Evolutionary conservation across 306 rosid species (phyloP).

Genomic region (Chamaecrista fasciculata): DNA sequence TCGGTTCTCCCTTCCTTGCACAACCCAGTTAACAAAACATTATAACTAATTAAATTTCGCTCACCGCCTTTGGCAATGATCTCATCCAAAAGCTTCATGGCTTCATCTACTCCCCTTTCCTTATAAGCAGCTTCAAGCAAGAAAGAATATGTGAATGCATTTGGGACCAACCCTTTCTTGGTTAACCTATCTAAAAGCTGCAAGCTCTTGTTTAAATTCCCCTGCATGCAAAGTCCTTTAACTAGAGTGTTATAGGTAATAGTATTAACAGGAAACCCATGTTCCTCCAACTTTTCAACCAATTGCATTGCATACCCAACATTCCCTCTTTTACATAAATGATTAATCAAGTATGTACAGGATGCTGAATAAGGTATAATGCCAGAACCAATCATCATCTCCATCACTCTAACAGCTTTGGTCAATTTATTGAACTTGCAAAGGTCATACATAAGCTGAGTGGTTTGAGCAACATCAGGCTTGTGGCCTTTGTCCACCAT

Average conservation of each 20-base stretch:
- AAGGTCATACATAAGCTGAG: conserved; percentile 85
- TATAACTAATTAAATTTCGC: conserved; percentile 81
- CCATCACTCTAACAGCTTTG: conserved; percentile 70
- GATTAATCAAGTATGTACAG: conserved; percentile 60
- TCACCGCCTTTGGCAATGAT: conserved; percentile 81
- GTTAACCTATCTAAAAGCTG: conserved; percentile 67
- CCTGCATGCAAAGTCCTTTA: conserved; percentile 76
- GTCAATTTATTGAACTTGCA: conserved; percentile 66
- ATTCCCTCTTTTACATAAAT: conserved; percentile 71
- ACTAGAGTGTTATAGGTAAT: conserved; percentile 77
- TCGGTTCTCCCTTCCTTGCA: conserved; percentile 90
- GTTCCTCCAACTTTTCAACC: conserved; percentile 81
- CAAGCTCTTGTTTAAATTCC: conserved; percentile 67
- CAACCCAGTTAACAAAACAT: conserved; percentile 80
- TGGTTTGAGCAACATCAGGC: conserved; percentile 71
- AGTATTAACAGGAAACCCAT: conserved; percentile 59
- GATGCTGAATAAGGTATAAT: conserved; percentile 74
- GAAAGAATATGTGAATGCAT: conserved; percentile 75
- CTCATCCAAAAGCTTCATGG: conserved; percentile 65
- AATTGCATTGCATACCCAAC: conserved; percentile 91
- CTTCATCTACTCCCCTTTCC: conserved; percentile 84
- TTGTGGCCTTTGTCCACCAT: conserved; percentile 69
- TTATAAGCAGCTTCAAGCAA: conserved; percentile 82
- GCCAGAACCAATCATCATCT: conserved; percentile 74
- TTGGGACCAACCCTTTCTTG: conserved; percentile 74